Percentiles rank a stretch among this genome's conserved stretches.
Evolutionary conservation across 202 grass and related monocot species (phyloP).

Genomic region (Carex sylvatica): DNA sequence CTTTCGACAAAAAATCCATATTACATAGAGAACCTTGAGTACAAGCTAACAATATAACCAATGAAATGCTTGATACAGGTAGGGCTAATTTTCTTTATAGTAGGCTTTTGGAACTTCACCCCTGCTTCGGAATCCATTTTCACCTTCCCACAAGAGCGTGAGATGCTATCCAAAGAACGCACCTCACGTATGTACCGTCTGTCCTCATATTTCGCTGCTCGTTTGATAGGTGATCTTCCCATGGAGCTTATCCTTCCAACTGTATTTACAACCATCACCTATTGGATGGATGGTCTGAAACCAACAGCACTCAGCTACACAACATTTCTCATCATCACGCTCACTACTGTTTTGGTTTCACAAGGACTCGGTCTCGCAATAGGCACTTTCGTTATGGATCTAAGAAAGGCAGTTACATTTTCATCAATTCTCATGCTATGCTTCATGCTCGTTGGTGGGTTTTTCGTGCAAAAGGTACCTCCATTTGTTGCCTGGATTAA

Average conservation of each 20-base stretch:
- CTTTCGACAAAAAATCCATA: too few relatives aligned
- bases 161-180: slow-evolving; percentile 41
- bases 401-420: slow-evolving; percentile 26
- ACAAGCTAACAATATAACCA: neutral
- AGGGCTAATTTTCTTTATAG: slow-evolving; percentile 34
- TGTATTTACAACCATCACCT: slow-evolving; percentile 32
- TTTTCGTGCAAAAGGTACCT: slow-evolving; percentile 32
- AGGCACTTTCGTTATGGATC: slow-evolving; percentile 40
- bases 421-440: slow-evolving; percentile 30
- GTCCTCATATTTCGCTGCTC: slow-evolving; percentile 37
- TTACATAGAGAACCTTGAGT: neutral
- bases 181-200: slow-evolving; percentile 41
- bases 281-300: slow-evolving; percentile 46
- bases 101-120: slow-evolving; percentile 36
- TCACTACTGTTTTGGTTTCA: slow-evolving; percentile 23
- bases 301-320: slow-evolving; percentile 12
- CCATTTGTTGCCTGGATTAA: slow-evolving; percentile 40
- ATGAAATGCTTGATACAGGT: slow-evolving; percentile 12
- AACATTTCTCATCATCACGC: slow-evolving; percentile 17
- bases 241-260: slow-evolving; percentile 43
- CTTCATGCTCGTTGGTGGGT: slow-evolving; percentile 38
- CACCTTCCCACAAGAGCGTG: slow-evolving; percentile 42
- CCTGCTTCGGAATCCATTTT: slow-evolving; percentile 33
- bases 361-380: slow-evolving; percentile 41
- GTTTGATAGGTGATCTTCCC: slow-evolving; percentile 32